Conservation (phyloP, 352 stramenopile genomes). For the Pythium dissimile region DNA sequence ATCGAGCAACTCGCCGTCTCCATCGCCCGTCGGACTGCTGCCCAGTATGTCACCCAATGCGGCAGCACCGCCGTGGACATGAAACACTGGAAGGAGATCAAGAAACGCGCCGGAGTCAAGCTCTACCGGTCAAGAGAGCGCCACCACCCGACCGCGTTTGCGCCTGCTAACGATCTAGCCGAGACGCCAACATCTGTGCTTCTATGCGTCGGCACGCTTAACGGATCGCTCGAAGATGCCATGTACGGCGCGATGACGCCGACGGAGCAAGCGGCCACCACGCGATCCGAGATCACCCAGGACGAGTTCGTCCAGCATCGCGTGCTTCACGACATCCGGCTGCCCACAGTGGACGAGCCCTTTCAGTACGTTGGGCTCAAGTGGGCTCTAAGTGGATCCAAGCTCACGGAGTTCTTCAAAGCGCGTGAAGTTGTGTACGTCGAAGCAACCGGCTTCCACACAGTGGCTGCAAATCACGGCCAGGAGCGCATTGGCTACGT, state of each 20-base stretch:
- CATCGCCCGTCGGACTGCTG: not conserved
- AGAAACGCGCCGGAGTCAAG: not conserved
- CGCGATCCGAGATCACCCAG: not conserved
- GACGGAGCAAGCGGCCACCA: not conserved
- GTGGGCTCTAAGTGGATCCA: not conserved
- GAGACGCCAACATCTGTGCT: too few relatives aligned
- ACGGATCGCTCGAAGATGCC: not conserved
- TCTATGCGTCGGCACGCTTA: not conserved
- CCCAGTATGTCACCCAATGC: not conserved
- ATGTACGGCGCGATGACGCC: not conserved
- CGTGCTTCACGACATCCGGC: not conserved
- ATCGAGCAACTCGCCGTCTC: not conserved
- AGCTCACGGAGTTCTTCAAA: not conserved
- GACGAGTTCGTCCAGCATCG: not conserved
- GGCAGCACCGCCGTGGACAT: not conserved
- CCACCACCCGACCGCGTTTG: not conserved
- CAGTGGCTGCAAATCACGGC: not conserved
- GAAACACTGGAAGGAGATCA: constrained; percentile 5
- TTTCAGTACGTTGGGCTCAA: not conserved
- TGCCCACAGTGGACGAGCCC: not conserved
- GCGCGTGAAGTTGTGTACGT: not conserved
- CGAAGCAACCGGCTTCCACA: not conserved
- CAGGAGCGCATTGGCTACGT: not conserved
- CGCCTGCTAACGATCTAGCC: too few relatives aligned
- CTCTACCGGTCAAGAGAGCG: not conserved